These are phyloP conservation scores for Penicillium sp. DNA, from an alignment of 2,329 filamentous ascomycete genomes.

Conservation along the genomic window DNA sequence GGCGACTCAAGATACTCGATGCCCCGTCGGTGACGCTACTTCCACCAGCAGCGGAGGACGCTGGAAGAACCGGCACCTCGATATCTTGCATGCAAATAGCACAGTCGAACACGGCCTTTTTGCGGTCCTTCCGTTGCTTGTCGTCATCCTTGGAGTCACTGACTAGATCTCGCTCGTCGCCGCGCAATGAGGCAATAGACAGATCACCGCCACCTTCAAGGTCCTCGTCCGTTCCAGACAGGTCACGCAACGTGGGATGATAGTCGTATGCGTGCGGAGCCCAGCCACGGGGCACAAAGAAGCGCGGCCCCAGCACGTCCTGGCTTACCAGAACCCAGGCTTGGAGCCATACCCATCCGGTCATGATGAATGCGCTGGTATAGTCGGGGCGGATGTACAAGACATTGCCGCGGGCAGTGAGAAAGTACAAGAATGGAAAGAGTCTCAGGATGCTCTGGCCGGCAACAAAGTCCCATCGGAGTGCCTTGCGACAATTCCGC, in stretches of 20 bases:
- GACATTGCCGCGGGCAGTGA: constrained; percentile 71
- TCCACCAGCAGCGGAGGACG: constrained; percentile 50
- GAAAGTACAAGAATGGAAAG: constrained; percentile 81
- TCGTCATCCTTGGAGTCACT: constrained; percentile 41
- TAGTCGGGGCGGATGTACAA: constrained; percentile 70
- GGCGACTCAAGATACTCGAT: constrained; percentile 68
- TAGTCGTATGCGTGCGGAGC: constrained; percentile 76
- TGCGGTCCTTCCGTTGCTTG: constrained; percentile 46
- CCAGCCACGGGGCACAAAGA: constrained; percentile 70
- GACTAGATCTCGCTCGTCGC: constrained; percentile 40
- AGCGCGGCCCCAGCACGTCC: constrained; percentile 81
- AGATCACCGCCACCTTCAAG: constrained; percentile 69
- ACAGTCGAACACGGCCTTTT: constrained; percentile 72
- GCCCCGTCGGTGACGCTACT: constrained; percentile 43
- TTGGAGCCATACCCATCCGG: constrained; percentile 83
- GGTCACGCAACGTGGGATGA: constrained; percentile 71
- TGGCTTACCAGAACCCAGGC: constrained; percentile 74
- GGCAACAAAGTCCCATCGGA: constrained; percentile 86
- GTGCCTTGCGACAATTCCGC: constrained; percentile 84
- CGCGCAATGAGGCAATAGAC: constrained; percentile 68
- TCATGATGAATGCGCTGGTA: constrained; percentile 60
- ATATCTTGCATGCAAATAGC: constrained; percentile 91
- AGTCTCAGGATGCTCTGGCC: constrained; percentile 77
- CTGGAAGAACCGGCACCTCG: constrained; percentile 73
- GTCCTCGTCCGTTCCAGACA: constrained; percentile 59